These are phyloP conservation scores for Fusarium protoensiforme DNA, from an alignment of 2,329 filamentous ascomycete species.

Conservation along the genomic window DNA sequence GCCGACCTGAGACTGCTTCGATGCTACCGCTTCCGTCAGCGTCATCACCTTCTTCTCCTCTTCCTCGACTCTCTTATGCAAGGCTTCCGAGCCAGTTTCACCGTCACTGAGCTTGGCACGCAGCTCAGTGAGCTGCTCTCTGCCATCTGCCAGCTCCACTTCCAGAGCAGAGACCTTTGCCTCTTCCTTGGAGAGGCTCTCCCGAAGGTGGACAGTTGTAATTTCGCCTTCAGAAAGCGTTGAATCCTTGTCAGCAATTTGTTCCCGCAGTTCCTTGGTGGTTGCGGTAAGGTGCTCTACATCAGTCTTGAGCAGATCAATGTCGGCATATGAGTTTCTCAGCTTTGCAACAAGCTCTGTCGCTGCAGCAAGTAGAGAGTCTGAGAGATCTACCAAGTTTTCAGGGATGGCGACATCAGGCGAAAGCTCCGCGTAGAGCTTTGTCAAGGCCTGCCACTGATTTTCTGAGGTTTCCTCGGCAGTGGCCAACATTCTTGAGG, in stretches of 20 bases:
- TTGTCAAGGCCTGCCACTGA: constrained; percentile 65
- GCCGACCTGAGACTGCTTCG: constrained; percentile 79
- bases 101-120: constrained; percentile 81
- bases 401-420: constrained; percentile 63
- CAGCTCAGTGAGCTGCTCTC: constrained; percentile 75
- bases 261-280: constrained; percentile 65
- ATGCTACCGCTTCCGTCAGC: constrained; percentile 77
- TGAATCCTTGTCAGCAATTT: constrained; percentile 66
- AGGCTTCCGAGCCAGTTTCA: constrained; percentile 82
- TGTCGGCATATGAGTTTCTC: constrained; percentile 68
- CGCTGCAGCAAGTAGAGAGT: constrained; percentile 67
- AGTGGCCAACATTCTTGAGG: constrained; percentile 62
- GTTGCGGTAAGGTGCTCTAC: constrained; percentile 68
- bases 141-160: constrained; percentile 70
- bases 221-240: constrained; percentile 64
- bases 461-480: constrained; percentile 63
- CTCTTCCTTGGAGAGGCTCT: constrained; percentile 64
- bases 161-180: constrained; percentile 67
- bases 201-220: constrained; percentile 62
- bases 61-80: constrained; percentile 79
- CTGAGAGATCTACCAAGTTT: constrained; percentile 68
- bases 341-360: constrained; percentile 70
- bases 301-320: constrained; percentile 70
- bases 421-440: constrained; percentile 68
- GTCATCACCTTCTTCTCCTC: constrained; percentile 77